These are phyloP conservation scores for Neurospora sp. DNA, from an alignment of 2,329 filamentous ascomycete genomes.

Conservation along the genomic window DNA sequence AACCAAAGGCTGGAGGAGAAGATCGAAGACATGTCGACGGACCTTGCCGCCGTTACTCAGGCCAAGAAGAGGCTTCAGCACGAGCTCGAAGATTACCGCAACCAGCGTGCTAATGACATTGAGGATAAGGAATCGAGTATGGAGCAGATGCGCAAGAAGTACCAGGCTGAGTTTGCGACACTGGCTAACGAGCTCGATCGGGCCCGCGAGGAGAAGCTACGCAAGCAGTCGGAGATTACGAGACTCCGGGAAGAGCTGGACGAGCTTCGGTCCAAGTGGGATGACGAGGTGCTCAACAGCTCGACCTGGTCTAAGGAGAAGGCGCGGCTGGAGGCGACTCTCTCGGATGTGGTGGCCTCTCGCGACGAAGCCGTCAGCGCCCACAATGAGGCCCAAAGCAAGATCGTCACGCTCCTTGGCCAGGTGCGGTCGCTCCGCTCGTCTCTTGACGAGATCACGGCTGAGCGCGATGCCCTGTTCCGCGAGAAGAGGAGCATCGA, in stretches of 20 bases:
- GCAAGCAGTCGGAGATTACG: constrained; percentile 75
- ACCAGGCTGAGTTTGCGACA: constrained; percentile 83
- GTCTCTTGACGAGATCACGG: constrained; percentile 73
- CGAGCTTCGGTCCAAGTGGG: constrained; percentile 91
- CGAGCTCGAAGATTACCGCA: constrained; percentile 94
- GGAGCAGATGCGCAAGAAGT: constrained; percentile 97
- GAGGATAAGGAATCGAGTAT: constrained; percentile 94
- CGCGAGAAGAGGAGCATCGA: constrained; percentile 90
- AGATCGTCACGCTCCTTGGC: constrained; percentile 80
- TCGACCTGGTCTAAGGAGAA: constrained; percentile 99
- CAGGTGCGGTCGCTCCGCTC: constrained; percentile 80
- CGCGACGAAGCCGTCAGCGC: constrained; percentile 87
- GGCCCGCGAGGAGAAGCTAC: constrained; percentile 80
- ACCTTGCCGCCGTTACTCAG: constrained; percentile 75
- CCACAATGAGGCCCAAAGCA: constrained; percentile 89
- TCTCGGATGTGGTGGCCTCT: constrained; percentile 82
- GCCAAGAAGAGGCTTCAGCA: constrained; percentile 92
- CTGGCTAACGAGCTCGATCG: constrained; percentile 88
- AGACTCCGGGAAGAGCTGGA: constrained; percentile 92
- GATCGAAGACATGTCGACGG: constrained; percentile 82
- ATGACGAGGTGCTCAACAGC: constrained; percentile 94
- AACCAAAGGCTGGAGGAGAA: constrained; percentile 85
- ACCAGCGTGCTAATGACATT: constrained; percentile 87
- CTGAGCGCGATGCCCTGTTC: constrained; percentile 73
- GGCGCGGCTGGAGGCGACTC: constrained; percentile 75